phyloP scores from a whole-genome alignment of 805 yeast genomes.

The Yamadazyma sp. region DNA sequence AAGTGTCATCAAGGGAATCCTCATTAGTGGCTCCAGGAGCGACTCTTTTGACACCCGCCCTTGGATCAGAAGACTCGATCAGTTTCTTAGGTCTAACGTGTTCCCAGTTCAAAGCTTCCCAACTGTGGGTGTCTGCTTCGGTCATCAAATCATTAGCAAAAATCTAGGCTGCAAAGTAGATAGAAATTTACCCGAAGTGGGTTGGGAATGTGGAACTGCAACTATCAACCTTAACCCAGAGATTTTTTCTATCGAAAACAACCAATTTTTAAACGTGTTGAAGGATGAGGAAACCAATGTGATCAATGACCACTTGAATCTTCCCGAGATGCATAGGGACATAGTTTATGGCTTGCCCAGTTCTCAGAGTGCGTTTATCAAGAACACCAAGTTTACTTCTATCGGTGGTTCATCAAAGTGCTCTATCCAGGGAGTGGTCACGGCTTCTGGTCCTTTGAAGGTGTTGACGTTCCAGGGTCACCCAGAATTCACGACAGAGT shows the following conservation, averaged over 20 bases:
- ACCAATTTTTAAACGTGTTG: constrained; percentile 10
- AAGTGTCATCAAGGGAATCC: constrained; percentile 37
- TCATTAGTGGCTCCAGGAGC: constrained; percentile 53
- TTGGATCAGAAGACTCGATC: constrained; percentile 44
- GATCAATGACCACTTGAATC: constrained; percentile 27
- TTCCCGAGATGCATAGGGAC: constrained; percentile 40
- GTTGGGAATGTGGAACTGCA: constrained; percentile 73
- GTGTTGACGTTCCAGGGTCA: constrained; percentile 83
- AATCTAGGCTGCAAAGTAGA: constrained; percentile 62
- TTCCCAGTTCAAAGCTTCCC: constrained; percentile 30
- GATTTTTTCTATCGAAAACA: constrained; percentile 23
- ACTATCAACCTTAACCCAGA: constrained; percentile 48
- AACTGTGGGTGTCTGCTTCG: constrained; percentile 76
- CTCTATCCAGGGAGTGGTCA: constrained; percentile 62
- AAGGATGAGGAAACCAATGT: constrained; percentile 8
- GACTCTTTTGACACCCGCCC: constrained; percentile 44
- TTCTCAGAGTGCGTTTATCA: constrained; percentile 12
- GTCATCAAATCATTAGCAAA: constrained; percentile 76
- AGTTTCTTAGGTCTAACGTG: constrained; percentile 28
- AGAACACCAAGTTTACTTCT: constrained; percentile 27
- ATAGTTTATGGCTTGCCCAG: constrained; percentile 40
- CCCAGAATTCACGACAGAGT: constrained; percentile 66
- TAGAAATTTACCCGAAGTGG: constrained; percentile 48
- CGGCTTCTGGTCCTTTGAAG: constrained; percentile 42
- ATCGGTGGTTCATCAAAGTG: constrained; percentile 60